Conservation (phyloP, 768 basidiomycete species). For the Paxillus involutus region DNA sequence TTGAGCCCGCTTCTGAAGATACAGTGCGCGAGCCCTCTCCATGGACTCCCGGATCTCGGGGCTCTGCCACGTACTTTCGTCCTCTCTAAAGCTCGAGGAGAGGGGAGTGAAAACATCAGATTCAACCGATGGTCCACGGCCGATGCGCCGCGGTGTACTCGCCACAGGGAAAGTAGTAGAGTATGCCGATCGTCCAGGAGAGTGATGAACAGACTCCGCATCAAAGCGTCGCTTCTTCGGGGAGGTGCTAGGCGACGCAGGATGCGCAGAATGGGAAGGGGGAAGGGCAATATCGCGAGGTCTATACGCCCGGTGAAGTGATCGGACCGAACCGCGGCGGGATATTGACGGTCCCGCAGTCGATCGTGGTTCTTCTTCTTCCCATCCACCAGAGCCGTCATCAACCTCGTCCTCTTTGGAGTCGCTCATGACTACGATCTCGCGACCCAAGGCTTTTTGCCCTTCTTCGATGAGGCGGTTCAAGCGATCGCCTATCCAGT, state of each 20-base stretch:
- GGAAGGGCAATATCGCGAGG: conserved; percentile 26
- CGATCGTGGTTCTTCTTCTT: conserved; percentile 49
- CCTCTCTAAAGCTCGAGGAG: conserved; percentile 39
- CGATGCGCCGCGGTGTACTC: conserved; percentile 14
- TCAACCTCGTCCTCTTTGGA: conserved; percentile 73
- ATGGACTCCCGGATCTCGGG: conserved; percentile 69
- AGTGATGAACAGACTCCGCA: conserved; percentile 15
- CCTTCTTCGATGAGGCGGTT: conserved; percentile 74
- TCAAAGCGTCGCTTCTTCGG: conserved; percentile 37
- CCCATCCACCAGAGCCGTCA: conserved; percentile 75
- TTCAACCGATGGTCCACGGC: conserved; percentile 37
- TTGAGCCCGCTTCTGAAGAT: conserved; percentile 16
- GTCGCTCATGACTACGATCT: conserved; percentile 78
- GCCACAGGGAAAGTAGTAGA: conserved; percentile 9
- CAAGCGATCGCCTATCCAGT: conserved; percentile 78
- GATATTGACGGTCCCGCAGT: conserved; percentile 20
- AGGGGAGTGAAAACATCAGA: conserved; percentile 26
- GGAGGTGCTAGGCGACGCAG: conserved; percentile 29
- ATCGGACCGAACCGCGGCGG: conserved; percentile 27
- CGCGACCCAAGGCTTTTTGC: conserved; percentile 70
- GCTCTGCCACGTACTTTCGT: conserved; percentile 55
- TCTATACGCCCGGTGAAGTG: conserved; percentile 20
- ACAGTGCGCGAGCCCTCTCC: conserved; percentile 58
- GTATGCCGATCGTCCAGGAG: conserved; percentile 20
- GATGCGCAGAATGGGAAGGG: conserved; percentile 29